Percentiles rank a stretch among this genome's conserved stretches.
Evolutionary conservation across 2,329 filamentous ascomycete genomes (phyloP).

Genomic region (Pseudogymnoascus sp.): DNA sequence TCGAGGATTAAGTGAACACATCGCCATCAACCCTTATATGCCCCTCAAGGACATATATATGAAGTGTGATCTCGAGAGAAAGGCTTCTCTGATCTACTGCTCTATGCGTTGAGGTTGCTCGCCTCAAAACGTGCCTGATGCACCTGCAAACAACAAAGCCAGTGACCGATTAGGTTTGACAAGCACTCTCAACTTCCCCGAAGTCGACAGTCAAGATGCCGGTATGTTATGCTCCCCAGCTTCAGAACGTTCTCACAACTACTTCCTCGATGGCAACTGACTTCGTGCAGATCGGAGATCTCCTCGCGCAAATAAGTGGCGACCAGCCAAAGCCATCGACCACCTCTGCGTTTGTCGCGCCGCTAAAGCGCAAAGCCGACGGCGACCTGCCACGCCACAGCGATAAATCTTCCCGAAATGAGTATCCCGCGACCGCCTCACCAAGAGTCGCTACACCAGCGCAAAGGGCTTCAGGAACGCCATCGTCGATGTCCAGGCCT

Average conservation of each 20-base stretch:
- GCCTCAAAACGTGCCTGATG: conserved; percentile 6
- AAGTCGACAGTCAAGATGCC: conserved; percentile 6
- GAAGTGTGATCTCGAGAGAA: not conserved
- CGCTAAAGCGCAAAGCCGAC: conserved; percentile 53
- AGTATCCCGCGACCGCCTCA: conserved; percentile 20
- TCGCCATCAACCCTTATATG: conserved; percentile 1
- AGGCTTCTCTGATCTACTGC: not conserved
- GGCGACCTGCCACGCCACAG: conserved; percentile 39
- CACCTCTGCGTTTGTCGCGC: conserved; percentile 25
- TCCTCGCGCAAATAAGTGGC: conserved; percentile 57
- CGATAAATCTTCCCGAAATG: conserved; percentile 38
- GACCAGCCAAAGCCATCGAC: conserved; percentile 34
- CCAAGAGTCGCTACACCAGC: conserved; percentile 19
- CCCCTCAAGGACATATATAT: conserved; percentile 2
- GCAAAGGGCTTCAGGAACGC: conserved; percentile 18
- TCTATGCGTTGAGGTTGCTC: conserved; percentile 1
- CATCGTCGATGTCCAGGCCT: conserved; percentile 25
- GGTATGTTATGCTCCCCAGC: not conserved
- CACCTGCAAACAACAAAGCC: conserved; percentile 9
- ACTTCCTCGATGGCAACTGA: conserved; percentile 18
- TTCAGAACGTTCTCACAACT: conserved; percentile 4
- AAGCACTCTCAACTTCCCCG: not conserved
- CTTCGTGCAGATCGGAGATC: conserved; percentile 43
- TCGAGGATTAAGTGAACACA: conserved; percentile 6
- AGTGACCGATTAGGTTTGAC: conserved; percentile 8